Evolutionary conservation across 2,329 filamentous ascomycete genomes (phyloP), one percentile per base, ranked within the genome.

Genomic region (Harringtonia lauricola): DNA sequence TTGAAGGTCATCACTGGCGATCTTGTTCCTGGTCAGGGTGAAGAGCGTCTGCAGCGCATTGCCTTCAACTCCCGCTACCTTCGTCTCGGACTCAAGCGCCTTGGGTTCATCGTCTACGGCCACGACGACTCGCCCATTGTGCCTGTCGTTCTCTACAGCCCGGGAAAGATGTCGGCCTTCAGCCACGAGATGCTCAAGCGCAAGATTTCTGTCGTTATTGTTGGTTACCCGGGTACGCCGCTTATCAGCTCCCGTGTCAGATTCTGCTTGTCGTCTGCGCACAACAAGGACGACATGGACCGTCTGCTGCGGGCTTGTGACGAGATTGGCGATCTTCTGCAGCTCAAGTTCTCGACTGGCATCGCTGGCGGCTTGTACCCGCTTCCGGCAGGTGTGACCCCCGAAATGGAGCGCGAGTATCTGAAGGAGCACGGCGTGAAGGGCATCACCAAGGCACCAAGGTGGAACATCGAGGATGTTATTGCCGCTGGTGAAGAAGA

Each of bases 11-110:
- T 98, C 60, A 81, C 78, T 41, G 92, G 92, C 42, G 89, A 95
- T 47, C 67, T 95, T 35, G 74, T 76, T 45, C 89, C 89, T 15
- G 90, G 90, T 4, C 89, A 98, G 65, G 92, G 92, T 46, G 86
- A 95, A 62, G 92, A 98, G 67, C 84, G 92, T 51, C 76, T 98
- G 36, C 89, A 95, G 66, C 83, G 92, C 54, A 84, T 98, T 53
- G 89, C 90, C 40, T 98, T 96, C 75, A 98, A 98, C 74, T 95
- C 89, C 19, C 82, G 92, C 38, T 98, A 98, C 61, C 85, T 98
- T n/a, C 86, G 92, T 47, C 80, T 98, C 24, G 92, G 92, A 52
- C 77, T 98, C 57, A 98, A 98, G 74, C 86, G 92, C 54, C 81
- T 98, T 42, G 92, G 92, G 40, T 90, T 88, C 67, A 98, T 98